phyloP scores from a whole-genome alignment of 805 yeast species.

The Metschnikowia aberdeeniae region DNA sequence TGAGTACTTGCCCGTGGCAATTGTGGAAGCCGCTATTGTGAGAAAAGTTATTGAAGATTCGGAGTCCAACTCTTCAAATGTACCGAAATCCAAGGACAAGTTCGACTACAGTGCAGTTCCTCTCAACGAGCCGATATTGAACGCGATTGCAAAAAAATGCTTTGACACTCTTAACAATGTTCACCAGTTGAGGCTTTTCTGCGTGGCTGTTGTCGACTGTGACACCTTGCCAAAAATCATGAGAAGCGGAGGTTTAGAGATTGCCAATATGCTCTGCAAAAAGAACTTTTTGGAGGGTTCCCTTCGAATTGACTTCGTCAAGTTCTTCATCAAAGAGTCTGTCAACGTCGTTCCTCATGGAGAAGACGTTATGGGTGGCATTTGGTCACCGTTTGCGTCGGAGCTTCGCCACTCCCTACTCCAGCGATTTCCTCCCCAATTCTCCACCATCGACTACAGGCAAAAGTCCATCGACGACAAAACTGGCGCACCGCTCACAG shows the following conservation, averaged over 20 bases:
- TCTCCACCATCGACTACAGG: slow-evolving; percentile 76
- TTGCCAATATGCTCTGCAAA: slow-evolving; percentile 85
- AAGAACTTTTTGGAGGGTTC: slow-evolving; percentile 73
- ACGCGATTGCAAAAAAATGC: slow-evolving; percentile 42
- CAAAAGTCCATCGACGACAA: slow-evolving; percentile 74
- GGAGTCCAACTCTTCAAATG: slow-evolving; percentile 17
- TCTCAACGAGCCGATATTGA: slow-evolving; percentile 39
- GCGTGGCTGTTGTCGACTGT: slow-evolving; percentile 75
- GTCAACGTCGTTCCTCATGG: slow-evolving; percentile 68
- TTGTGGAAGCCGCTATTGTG: slow-evolving; percentile 65
- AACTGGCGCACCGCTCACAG: slow-evolving; percentile 68
- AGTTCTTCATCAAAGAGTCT: slow-evolving; percentile 65
- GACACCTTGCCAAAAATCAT: slow-evolving; percentile 80
- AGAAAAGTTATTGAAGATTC: slow-evolving; percentile 34
- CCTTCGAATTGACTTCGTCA: slow-evolving; percentile 75
- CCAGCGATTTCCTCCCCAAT: slow-evolving; percentile 64
- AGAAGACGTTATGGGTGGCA: slow-evolving; percentile 72
- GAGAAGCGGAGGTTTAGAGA: slow-evolving; percentile 82
- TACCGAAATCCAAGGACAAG: slow-evolving; percentile 13
- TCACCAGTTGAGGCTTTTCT: slow-evolving; percentile 76
- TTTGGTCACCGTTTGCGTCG: slow-evolving; percentile 79
- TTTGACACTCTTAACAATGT: slow-evolving; percentile 38
- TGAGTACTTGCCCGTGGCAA: slow-evolving; percentile 79
- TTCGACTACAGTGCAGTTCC: slow-evolving; percentile 36
- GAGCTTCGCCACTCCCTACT: slow-evolving; percentile 58